Evolutionary conservation across 768 basidiomycete species (phyloP), one percentile per base, ranked within the genome.

Genomic region (Naganishia vishniacii): DNA sequence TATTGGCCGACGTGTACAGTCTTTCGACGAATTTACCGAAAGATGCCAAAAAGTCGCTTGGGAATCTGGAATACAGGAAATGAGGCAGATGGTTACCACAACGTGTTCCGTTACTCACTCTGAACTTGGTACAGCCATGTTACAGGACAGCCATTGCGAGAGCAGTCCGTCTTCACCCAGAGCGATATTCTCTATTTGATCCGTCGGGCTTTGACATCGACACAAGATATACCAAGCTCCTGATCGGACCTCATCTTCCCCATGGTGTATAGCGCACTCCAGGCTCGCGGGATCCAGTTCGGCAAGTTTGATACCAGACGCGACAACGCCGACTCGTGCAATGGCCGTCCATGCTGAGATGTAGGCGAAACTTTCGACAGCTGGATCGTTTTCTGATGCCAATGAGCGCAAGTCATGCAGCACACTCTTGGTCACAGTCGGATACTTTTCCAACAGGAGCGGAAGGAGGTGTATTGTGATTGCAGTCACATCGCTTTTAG

Each of bases 51-150:
- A 47, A 67, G 20, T 48, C 31, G 20, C 41, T 48, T 48, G 61
- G 65, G 46, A 67, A 67, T 12, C 65, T 67, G 49, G 8, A 46
- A 62, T n/a, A n/a, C n/a, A 28, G 15, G 45, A 31, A 40, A 12
- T 16, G 16, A 34, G 31, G 18, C 20, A 9, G 45, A 18, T 4
- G 34, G 8, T 12, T 26, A n/a, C 34, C 25, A 16, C 34, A 29
- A 34, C 26, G 2, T 20, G 4, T 8, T 16, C 25, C 5, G 15
- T 13, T 4, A 59, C 65, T 67, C 34, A 67, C 65, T 62, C 61
- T 8, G 53, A 29, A 41, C 45, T 67, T 11, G 62, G 41, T 15
- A 67, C 65, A 16, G 48, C 9, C 61, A 63, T 59, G 29, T 67
- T 67, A 29, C 61, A 62, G n/a, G 46, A 42, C 26, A 62, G 37